Evolutionary conservation across 139 green algal genomes (phyloP).

Genomic region (Chlorella sorokiniana): DNA sequence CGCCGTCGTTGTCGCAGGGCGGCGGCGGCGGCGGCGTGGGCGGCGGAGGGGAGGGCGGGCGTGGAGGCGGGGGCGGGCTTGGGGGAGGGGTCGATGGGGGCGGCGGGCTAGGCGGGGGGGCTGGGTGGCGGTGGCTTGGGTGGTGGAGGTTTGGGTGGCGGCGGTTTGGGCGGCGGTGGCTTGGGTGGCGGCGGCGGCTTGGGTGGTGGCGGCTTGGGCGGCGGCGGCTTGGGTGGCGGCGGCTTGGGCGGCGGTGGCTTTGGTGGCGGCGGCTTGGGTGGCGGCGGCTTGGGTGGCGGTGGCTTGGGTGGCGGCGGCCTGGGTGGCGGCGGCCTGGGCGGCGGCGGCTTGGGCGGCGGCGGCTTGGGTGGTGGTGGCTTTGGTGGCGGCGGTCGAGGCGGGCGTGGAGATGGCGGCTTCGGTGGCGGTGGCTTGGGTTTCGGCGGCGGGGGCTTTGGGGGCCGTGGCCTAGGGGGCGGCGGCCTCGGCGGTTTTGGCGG

Average conservation of each 20-base stretch:
- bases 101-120: neutral
- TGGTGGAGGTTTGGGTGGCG: neutral
- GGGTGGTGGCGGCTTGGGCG: neutral
- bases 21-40: neutral
- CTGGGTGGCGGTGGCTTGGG: no score
- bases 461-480: neutral
- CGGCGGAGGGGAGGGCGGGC: no score
- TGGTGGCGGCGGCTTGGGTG: neutral
- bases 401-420: no score
- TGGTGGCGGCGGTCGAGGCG: neutral
- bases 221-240: neutral
- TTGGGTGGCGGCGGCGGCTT: no score
- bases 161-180: neutral
- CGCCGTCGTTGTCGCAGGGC: neutral
- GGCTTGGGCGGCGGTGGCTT: no score
- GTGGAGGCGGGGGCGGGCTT: neutral
- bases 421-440: no score
- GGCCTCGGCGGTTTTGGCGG: neutral
- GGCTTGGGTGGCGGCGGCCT: neutral
- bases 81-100: no score
- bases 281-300: neutral
- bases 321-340: neutral
- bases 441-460: no score
- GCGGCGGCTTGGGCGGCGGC: neutral
- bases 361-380: neutral